Evolutionary conservation across 2,329 filamentous ascomycete genomes (phyloP).

Genomic region (Aspergillus texensis): DNA sequence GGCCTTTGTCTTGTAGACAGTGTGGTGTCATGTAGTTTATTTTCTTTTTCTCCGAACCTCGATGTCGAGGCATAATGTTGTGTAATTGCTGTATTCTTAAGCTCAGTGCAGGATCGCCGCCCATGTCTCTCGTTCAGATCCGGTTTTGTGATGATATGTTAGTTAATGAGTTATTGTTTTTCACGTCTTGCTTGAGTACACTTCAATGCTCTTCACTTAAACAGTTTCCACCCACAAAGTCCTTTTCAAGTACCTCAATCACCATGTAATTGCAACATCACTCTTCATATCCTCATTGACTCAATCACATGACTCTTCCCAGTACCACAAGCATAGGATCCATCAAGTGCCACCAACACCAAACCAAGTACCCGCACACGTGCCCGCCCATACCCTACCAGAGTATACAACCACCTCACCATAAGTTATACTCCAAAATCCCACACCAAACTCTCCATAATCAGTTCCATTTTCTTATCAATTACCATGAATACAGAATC

Average conservation of each 20-base stretch:
- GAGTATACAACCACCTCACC: too few species aligned
- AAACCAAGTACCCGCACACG: not conserved
- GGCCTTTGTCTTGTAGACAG: constrained; percentile 31
- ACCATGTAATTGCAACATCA: too few species aligned
- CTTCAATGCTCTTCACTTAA: not conserved
- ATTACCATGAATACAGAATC: too few species aligned
- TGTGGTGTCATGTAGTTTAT: not conserved
- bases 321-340: too few species aligned
- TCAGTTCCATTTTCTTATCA: too few species aligned
- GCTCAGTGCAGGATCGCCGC: not conserved
- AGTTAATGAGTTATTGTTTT: not conserved
- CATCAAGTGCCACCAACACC: too few species aligned
- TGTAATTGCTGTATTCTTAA: not conserved
- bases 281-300: too few species aligned
- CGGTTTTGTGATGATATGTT: not conserved
- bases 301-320: too few species aligned
- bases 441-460: too few species aligned
- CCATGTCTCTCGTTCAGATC: not conserved
- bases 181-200: not conserved
- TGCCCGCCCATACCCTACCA: not conserved
- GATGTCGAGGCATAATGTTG: not conserved
- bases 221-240: not conserved
- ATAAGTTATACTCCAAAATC: too few species aligned
- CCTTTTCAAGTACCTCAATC: too few species aligned
- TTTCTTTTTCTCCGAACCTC: not conserved